Percentiles rank a stretch among this genome's conserved stretches.
Conservation (phyloP, 73 alveolate species). For the Paramecium biaurelia region DNA sequence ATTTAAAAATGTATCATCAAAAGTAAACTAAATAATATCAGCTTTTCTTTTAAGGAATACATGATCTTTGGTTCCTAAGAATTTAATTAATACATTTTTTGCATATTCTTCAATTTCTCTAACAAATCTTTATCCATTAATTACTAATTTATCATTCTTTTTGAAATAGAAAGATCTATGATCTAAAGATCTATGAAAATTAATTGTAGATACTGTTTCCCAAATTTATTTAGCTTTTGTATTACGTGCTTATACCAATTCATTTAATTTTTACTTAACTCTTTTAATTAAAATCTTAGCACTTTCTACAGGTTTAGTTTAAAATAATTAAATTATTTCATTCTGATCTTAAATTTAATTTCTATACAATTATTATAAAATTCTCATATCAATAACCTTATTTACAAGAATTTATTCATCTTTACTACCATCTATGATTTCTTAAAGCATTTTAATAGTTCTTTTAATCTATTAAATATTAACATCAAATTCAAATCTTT, state of each 20-base stretch:
- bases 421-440: conserved; percentile 18
- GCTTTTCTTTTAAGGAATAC: conserved; percentile 21
- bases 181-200: conserved; percentile 69
- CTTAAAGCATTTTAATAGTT: conserved; percentile 51
- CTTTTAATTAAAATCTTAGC: conserved; percentile 58
- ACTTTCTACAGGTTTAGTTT: conserved; percentile 58
- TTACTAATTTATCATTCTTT: conserved; percentile 59
- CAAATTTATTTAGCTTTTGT: conserved; percentile 53
- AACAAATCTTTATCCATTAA: conserved; percentile 48
- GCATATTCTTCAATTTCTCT: conserved; percentile 54
- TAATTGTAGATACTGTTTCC: conserved; percentile 62
- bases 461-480: conserved; percentile 32
- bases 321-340: conserved; percentile 58
- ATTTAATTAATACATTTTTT: neutral
- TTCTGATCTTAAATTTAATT: conserved; percentile 48
- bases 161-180: conserved; percentile 71
- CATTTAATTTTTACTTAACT: conserved; percentile 54
- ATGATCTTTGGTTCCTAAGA: neutral
- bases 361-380: conserved; percentile 35
- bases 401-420: neutral
- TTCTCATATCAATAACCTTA: conserved; percentile 60
- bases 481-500: conserved; percentile 70
- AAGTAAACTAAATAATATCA: neutral
- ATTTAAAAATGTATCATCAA: neutral
- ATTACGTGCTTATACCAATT: conserved; percentile 54